A percentile compares a stretch with the other conserved stretches of the same genome.
These are phyloP conservation scores for Cladosporium cucumerinum DNA, from an alignment of 2,329 filamentous ascomycete genomes.

Conservation along the genomic window DNA sequence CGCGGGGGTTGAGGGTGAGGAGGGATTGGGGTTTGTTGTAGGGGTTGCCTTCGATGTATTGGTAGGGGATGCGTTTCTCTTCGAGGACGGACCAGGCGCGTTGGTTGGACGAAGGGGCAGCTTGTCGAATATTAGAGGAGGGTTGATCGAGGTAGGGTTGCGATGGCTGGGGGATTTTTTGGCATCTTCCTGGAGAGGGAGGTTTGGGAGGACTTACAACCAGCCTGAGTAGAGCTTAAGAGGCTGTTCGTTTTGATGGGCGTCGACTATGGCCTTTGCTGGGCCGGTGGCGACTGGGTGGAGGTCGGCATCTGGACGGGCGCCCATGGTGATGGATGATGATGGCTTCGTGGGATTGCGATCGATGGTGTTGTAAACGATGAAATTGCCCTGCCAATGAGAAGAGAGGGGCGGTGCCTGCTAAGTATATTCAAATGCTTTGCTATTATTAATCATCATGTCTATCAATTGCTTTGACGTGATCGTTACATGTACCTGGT, in stretches of 20 bases:
- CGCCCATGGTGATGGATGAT: conserved; percentile 17
- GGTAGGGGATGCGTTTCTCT: conserved; percentile 70
- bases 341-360: not conserved
- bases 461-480: conserved; percentile 1
- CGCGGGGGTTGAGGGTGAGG: conserved; percentile 68
- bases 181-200: not conserved
- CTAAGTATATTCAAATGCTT: not conserved
- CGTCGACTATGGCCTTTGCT: conserved; percentile 38
- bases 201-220: conserved; percentile 26
- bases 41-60: conserved; percentile 67
- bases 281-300: conserved; percentile 45
- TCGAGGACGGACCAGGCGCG: conserved; percentile 69
- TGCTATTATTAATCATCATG: conserved; percentile 13
- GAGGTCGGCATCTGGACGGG: conserved; percentile 43
- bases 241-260: conserved; percentile 30
- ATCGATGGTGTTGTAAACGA: not conserved
- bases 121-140: conserved; percentile 8
- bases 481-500: not conserved
- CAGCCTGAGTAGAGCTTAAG: conserved; percentile 36
- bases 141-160: too few relatives aligned
- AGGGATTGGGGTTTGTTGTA: conserved; percentile 69
- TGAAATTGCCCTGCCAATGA: too few relatives aligned
- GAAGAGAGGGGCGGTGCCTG: not conserved
- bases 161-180: too few relatives aligned
- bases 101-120: conserved; percentile 67